Percentiles rank a stretch among this genome's conserved stretches.
phyloP scores from a whole-genome alignment of 805 yeast species.

The Ogataea naganishii region DNA sequence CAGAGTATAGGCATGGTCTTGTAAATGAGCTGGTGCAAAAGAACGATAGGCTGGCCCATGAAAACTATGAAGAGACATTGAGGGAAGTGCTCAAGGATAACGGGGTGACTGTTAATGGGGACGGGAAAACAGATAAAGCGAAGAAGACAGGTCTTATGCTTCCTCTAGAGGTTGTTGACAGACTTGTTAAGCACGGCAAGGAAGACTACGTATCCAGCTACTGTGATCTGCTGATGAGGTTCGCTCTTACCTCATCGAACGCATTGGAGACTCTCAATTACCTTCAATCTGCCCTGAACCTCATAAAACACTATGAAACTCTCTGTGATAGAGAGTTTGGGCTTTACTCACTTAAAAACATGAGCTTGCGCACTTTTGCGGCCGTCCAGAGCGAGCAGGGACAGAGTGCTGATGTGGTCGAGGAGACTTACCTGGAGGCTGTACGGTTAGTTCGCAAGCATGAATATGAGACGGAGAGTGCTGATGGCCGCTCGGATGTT shows the following conservation, averaged over 20 bases:
- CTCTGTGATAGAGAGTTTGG: slow-evolving; percentile 13
- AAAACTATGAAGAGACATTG: slow-evolving; percentile 22
- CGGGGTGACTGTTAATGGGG: slow-evolving; percentile 16
- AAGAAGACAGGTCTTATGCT: too few relatives aligned
- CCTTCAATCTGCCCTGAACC: slow-evolving; percentile 19
- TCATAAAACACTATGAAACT: slow-evolving; percentile 21
- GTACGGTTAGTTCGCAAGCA: slow-evolving; percentile 15
- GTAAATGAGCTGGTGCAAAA: slow-evolving; percentile 28
- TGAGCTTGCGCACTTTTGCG: slow-evolving; percentile 28
- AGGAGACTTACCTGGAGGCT: slow-evolving; percentile 20
- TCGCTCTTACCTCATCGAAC: slow-evolving; percentile 27
- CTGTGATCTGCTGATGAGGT: slow-evolving; percentile 29
- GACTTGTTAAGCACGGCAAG: slow-evolving; percentile 22
- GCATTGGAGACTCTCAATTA: slow-evolving; percentile 15
- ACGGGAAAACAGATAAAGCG: too few relatives aligned
- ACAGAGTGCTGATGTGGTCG: slow-evolving; percentile 17
- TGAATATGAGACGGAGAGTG: slow-evolving; percentile 14
- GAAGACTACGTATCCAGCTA: slow-evolving; percentile 23
- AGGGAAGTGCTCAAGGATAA: slow-evolving; percentile 22
- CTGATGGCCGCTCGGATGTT: too few relatives aligned
- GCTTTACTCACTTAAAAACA: slow-evolving; percentile 19
- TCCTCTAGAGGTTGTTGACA: too few relatives aligned
- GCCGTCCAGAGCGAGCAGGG: slow-evolving; percentile 15
- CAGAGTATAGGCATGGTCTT: slow-evolving; percentile 26
- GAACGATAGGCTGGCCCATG: slow-evolving; percentile 25